Evolutionary conservation across 371 early-diverging fungal genomes (phyloP), one percentile per base, ranked within the genome.

Genomic region (Basidiobolus meristosporus): DNA sequence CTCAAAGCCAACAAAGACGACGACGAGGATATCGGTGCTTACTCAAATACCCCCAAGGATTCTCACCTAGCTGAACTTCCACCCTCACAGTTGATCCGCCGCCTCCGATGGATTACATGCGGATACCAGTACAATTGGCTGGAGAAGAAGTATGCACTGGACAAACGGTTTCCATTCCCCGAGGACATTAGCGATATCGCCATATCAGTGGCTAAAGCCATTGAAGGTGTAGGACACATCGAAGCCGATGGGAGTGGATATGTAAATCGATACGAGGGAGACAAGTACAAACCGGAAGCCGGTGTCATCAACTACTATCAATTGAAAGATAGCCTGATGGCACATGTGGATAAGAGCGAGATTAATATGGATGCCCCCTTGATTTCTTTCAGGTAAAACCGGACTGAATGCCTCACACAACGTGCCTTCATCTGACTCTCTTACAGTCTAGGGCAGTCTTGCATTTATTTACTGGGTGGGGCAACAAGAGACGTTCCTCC

Each of bases 281-380:
- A 54, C 0, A 51, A 65, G 31, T 91, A 68, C 48, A 52, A 52
- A 20, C 67, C 90, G 29, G 87, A 97, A 54, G 96, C 91, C 5
- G 98, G 95, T 11, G 82, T 97, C 1, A 52, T 95, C 28, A 97
- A 97, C 51, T 93, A 78, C 50, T 97, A 97, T 48, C 82, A 83
- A 38, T 62, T 68, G 36, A 63, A 70, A 30, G 86, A 90, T 53
- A 60, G 82, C 2, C 56, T 97, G 39, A 90, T 84, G 68, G 91
- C 79, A 6, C 98, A 97, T 59, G 88, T 90, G 15, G 98, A 97
- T 55, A 63, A 82, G 36, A 82, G 83, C 40, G 98, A 97, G 51
- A 48, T 73, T 17, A 87, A 88, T 53, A 82, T 77, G 71, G 70
- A 70, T 15, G 88, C 90, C 2, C 91, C 95, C 2, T 58, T 95